A percentile compares a stretch with the other conserved stretches of the same genome.
phyloP scores from a whole-genome alignment of 192 early-diverging fungal genomes.

The Coemansia furcata region DNA sequence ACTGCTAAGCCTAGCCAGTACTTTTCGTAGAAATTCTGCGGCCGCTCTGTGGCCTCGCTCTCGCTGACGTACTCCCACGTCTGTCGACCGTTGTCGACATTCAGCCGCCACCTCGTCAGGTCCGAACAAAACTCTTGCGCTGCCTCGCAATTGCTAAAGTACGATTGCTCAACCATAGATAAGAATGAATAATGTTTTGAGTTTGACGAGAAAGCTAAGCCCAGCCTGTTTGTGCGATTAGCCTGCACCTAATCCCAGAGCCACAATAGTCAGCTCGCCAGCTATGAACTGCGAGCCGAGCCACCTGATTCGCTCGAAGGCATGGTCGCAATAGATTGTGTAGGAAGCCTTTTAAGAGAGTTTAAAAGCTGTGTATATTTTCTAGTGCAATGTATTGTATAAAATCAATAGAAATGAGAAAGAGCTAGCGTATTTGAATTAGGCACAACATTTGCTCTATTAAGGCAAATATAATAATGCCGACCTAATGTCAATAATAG shows the following conservation, averaged over 20 bases:
- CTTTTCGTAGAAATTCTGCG: slow-evolving; percentile 76
- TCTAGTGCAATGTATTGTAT: too few species aligned
- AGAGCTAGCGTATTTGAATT: too few species aligned
- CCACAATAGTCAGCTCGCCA: not conserved
- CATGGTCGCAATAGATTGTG: too few species aligned
- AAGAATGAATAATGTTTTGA: not conserved
- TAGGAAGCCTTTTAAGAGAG: too few species aligned
- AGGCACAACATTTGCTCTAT: too few species aligned
- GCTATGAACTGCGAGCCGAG: not conserved
- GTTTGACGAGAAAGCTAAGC: not conserved
- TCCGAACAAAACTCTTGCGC: slow-evolving; percentile 61
- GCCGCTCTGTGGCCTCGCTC: slow-evolving; percentile 43
- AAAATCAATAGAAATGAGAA: too few species aligned
- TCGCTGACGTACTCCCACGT: slow-evolving; percentile 80
- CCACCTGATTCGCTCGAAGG: not conserved
- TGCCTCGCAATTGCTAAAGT: slow-evolving; percentile 38
- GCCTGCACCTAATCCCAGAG: not conserved
- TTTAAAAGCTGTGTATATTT: too few species aligned
- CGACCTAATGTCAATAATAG: too few species aligned
- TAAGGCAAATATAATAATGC: too few species aligned
- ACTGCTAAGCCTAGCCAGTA: slow-evolving; percentile 85
- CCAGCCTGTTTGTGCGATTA: not conserved
- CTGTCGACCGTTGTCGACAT: slow-evolving; percentile 83
- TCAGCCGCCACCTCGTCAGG: slow-evolving; percentile 81
- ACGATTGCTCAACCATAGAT: slow-evolving; percentile 32